A percentile compares a stretch with the other conserved stretches of the same genome.
Conservation (phyloP, 2,329 filamentous ascomycete genomes). For the Teratosphaeria viscida region DNA sequence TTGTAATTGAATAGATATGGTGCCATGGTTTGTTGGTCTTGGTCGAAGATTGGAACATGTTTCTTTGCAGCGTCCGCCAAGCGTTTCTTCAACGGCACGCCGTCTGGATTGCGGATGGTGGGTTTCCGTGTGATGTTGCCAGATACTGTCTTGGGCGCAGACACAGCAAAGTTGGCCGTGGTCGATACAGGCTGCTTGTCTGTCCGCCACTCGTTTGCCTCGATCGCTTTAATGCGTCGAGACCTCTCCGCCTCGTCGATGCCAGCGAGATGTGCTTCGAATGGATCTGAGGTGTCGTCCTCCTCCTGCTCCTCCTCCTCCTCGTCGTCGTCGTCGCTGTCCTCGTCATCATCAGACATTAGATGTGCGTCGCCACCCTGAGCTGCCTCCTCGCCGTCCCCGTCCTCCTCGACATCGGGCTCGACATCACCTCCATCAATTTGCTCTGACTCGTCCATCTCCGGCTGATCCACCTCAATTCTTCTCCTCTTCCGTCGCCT, state of each 20-base stretch:
- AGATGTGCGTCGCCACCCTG: constrained; percentile 35
- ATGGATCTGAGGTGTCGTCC: constrained; percentile 50
- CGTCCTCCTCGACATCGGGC: constrained; percentile 31
- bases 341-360: constrained; percentile 14
- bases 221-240: constrained; percentile 37
- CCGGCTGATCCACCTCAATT: constrained; percentile 26
- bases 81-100: constrained; percentile 60
- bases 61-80: constrained; percentile 47
- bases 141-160: constrained; percentile 8
- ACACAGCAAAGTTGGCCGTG: constrained; percentile 10
- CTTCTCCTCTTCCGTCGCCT: constrained; percentile 46
- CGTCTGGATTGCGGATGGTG: constrained; percentile 9
- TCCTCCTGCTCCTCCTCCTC: constrained; percentile 7
- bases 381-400: constrained; percentile 40
- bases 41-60: constrained; percentile 48
- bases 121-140: constrained; percentile 5
- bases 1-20: constrained; percentile 70
- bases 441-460: constrained; percentile 26
- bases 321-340: constrained; percentile 9
- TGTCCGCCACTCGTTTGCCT: constrained; percentile 38
- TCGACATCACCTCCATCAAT: constrained; percentile 18
- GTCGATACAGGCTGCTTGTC: constrained; percentile 11
- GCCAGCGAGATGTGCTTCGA: constrained; percentile 67
- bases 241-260: constrained; percentile 53
- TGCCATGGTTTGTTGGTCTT: constrained; percentile 54